Conservation (phyloP, 2,329 filamentous ascomycete genomes). For the Ophiostoma sp. region DNA sequence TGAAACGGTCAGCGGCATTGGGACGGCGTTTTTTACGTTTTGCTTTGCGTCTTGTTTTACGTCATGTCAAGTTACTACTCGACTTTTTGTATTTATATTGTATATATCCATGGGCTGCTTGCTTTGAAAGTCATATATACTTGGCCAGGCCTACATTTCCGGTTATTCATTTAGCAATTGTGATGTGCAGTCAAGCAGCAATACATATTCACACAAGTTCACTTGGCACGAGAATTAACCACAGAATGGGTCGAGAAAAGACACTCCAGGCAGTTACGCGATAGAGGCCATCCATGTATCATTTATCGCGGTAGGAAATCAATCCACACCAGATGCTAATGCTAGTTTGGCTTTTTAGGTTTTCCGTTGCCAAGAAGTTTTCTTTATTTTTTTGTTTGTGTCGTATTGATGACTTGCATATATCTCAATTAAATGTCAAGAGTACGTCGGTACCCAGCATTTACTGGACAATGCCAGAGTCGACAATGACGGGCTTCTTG, state of each 20-base stretch:
- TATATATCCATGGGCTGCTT: constrained; percentile 11
- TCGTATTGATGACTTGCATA: background rate
- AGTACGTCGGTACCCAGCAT: background rate
- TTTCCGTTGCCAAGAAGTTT: constrained; percentile 16
- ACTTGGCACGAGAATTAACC: background rate
- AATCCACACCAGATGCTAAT: constrained; percentile 5
- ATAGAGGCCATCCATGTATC: constrained; percentile 15
- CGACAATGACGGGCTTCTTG: constrained; percentile 34
- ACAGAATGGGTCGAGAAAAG: constrained; percentile 9
- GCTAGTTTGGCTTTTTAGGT: background rate
- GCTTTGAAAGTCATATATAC: background rate
- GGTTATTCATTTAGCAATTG: background rate
- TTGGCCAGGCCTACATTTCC: background rate
- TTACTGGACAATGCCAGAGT: constrained; percentile 24
- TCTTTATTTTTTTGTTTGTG: constrained; percentile 14
- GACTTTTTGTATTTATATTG: constrained; percentile 11
- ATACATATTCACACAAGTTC: background rate
- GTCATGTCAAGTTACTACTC: too few relatives aligned
- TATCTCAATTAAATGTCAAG: background rate
- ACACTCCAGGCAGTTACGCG: constrained; percentile 14
- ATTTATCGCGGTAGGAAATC: background rate
- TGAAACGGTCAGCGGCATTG: constrained; percentile 19
- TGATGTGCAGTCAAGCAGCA: background rate
- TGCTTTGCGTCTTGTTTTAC: background rate
- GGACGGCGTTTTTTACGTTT: constrained; percentile 13